phyloP scores from a whole-genome alignment of 495 filamentous ascomycete species.

The Penicillium argentinense region DNA sequence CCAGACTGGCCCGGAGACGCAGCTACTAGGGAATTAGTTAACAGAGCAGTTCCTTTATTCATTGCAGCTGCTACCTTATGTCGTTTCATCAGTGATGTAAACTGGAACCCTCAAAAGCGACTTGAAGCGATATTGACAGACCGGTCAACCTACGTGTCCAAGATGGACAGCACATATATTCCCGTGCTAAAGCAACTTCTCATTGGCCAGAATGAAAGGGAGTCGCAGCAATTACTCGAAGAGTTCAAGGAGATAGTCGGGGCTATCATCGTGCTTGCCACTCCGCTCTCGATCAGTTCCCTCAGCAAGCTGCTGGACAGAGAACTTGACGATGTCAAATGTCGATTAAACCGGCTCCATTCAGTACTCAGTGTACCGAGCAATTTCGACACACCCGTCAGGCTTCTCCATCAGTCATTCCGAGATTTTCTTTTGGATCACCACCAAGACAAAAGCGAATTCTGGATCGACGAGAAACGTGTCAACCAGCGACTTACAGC shows the following conservation, averaged over 20 bases:
- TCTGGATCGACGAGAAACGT: neutral
- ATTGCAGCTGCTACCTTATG: conserved; percentile 34
- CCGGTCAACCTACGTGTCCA: conserved; percentile 3
- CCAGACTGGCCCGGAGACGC: too few relatives aligned
- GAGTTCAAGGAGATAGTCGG: conserved; percentile 25
- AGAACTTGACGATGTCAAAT: conserved; percentile 6
- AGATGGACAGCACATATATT: conserved; percentile 22
- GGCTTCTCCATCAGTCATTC: conserved; percentile 26
- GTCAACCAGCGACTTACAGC: neutral
- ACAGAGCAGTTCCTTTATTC: conserved; percentile 28
- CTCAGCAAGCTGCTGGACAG: conserved; percentile 10
- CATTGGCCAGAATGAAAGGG: conserved; percentile 3
- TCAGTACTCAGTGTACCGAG: conserved; percentile 14
- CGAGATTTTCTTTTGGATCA: conserved; percentile 26
- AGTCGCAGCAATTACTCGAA: neutral
- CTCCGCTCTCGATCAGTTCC: conserved; percentile 16
- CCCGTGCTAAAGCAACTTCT: conserved; percentile 24
- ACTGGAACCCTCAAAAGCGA: conserved; percentile 1
- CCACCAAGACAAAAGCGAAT: neutral
- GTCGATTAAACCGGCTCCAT: conserved; percentile 2
- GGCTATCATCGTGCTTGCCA: conserved; percentile 20
- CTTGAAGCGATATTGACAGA: conserved; percentile 15
- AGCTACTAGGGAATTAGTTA: conserved; percentile 10
- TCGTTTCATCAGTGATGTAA: conserved; percentile 20
- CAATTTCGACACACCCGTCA: conserved; percentile 8